A percentile compares a stretch with the other conserved stretches of the same genome.
These are phyloP conservation scores for Astrocystis sublimbata DNA, from an alignment of 495 filamentous ascomycete genomes.

Conservation along the genomic window DNA sequence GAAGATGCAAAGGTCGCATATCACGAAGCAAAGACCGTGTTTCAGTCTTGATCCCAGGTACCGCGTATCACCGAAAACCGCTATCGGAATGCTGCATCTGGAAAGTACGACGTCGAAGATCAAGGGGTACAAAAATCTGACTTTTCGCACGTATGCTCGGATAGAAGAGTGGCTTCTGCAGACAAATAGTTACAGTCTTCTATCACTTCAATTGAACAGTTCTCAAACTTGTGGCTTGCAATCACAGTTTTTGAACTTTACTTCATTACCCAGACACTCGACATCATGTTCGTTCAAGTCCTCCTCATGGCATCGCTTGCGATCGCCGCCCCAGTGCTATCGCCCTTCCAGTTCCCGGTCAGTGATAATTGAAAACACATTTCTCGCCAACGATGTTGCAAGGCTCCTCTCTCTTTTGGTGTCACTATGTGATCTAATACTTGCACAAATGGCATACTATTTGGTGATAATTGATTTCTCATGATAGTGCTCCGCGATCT, in stretches of 20 bases:
- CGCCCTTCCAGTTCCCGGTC: neutral
- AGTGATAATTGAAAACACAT: too few relatives aligned
- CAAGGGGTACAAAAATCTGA: neutral
- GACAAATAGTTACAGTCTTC: neutral
- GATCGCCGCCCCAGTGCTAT: neutral
- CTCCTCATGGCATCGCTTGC: neutral
- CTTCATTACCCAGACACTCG: neutral
- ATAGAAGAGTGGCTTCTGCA: neutral
- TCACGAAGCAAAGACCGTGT: neutral
- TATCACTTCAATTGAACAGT: neutral
- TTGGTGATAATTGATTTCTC: too few relatives aligned
- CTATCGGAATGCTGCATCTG: neutral
- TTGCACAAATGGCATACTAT: too few relatives aligned
- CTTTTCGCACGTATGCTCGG: neutral
- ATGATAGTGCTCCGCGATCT: slow-evolving; percentile 10
- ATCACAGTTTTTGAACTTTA: neutral
- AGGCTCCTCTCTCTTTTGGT: too few relatives aligned
- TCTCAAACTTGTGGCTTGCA: neutral
- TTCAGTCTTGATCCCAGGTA: neutral
- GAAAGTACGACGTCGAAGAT: neutral
- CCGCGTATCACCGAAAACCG: too few relatives aligned
- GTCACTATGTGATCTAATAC: too few relatives aligned
- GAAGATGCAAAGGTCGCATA: neutral
- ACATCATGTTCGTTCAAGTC: slow-evolving; percentile 6
- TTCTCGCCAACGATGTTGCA: too few relatives aligned